Evolutionary conservation across 495 filamentous ascomycete genomes (phyloP), one percentile per base, ranked within the genome.

Genomic region (Hypoxylon lenormandii): DNA sequence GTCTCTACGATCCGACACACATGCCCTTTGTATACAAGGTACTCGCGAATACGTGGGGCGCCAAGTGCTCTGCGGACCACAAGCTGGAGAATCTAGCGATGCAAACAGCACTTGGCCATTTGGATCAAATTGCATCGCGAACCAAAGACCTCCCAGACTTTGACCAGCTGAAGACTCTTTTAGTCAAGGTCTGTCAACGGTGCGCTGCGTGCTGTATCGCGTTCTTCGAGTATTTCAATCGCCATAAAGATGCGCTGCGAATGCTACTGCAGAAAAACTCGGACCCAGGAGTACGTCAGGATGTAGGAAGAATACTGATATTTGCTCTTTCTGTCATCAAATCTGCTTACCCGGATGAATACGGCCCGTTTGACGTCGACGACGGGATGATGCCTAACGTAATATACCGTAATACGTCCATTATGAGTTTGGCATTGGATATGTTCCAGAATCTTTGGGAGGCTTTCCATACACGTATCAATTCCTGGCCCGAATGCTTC

Each of bases 401-500:
- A 26, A 47, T 12, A 11, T 46, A 6, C n/a, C 66, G 48, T 0
- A 50, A 36, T 11, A 10, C 62, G 5, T 52, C 21, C 15, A 38
- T 70, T n/a, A 28, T 66, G 47, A 62, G 67, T 15, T 28, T 59
- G 13, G 66, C 69, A 6, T 57, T 66, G 19, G 68, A 56, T 75
- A 73, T 85, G 5, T 81, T 93, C 53, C 80, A 84, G 26, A 70
- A 78, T 22, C 74, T 95, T 56, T 86, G 89, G 62, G 75, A 75
- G 3, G 77, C 77, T 40, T 83, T 84, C 26, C 87, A 91, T 59
- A 74, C 77, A 2, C 79, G 83, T 21, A 74, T 85, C 18, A 87
- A 90, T 28, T 83, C 88, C 7, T 96, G 92, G 92, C 86, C 88
- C 40, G 92, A 96, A 71, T 93, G 91, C 45, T 95, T 95, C 69